These are phyloP conservation scores for Calonectria pteridis DNA, from an alignment of 2,329 filamentous ascomycete genomes.

Conservation along the genomic window DNA sequence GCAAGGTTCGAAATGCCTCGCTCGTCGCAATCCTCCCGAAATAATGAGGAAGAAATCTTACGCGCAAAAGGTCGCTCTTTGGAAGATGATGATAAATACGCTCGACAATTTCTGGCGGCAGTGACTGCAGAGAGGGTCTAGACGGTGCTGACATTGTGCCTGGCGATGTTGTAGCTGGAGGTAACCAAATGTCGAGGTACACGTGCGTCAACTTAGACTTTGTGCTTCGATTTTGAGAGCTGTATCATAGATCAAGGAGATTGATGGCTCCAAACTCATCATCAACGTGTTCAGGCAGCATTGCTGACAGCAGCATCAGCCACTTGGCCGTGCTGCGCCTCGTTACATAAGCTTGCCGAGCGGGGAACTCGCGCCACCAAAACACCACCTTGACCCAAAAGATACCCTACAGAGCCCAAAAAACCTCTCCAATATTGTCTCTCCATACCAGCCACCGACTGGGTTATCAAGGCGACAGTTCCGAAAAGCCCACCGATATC, in stretches of 20 bases:
- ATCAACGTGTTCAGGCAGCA: not conserved
- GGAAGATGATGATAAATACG: not conserved
- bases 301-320: not conserved
- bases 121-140: not conserved
- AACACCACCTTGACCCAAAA: not conserved
- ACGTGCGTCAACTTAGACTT: no score
- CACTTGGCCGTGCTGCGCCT: not conserved
- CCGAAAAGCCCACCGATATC: no score
- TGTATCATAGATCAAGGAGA: not conserved
- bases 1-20: not conserved
- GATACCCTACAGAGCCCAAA: not conserved
- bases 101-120: not conserved
- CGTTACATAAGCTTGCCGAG: not conserved
- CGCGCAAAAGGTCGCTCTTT: not conserved
- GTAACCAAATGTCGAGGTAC: no score
- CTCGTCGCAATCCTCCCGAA: slow-evolving; percentile 41
- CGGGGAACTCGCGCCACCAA: not conserved
- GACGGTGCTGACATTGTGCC: not conserved
- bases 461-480: no score
- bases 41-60: slow-evolving; percentile 48
- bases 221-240: not conserved
- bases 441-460: no score
- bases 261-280: accelerated
- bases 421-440: no score
- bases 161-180: no score